Evolutionary conservation across 371 early-diverging fungal genomes (phyloP).

Genomic region (Mucor piriformis): DNA sequence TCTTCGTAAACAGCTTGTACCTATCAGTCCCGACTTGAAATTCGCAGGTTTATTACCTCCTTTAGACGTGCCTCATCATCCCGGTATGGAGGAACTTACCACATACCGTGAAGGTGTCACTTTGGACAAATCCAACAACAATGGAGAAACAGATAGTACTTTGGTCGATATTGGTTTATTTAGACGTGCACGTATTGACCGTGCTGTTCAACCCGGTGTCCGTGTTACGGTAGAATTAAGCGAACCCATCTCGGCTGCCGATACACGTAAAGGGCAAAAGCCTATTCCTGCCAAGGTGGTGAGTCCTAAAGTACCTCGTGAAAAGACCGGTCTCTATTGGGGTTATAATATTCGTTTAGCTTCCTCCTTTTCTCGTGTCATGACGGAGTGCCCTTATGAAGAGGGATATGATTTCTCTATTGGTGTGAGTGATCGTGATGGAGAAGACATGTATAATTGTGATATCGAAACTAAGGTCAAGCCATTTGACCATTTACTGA

Average conservation of each 20-base stretch:
- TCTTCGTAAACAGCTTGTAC: constrained; percentile 69
- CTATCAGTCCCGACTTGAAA: constrained; percentile 72
- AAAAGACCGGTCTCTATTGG: constrained; percentile 75
- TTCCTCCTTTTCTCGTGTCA: constrained; percentile 61
- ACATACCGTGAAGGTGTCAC: constrained; percentile 73
- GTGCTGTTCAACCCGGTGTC: constrained; percentile 59
- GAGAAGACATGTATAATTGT: constrained; percentile 41
- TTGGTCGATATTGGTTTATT: constrained; percentile 70
- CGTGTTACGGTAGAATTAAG: constrained; percentile 74
- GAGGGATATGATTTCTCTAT: constrained; percentile 74
- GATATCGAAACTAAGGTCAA: constrained; percentile 29
- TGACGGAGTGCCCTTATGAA: constrained; percentile 65
- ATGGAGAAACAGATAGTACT: constrained; percentile 49
- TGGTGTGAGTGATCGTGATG: constrained; percentile 69
- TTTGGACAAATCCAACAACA: constrained; percentile 38
- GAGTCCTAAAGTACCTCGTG: constrained; percentile 65
- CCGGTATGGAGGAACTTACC: constrained; percentile 60
- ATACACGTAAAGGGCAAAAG: constrained; percentile 51
- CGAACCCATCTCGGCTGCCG: constrained; percentile 43
- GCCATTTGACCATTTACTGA: constrained; percentile 54
- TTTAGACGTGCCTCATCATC: constrained; percentile 76
- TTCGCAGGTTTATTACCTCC: constrained; percentile 74
- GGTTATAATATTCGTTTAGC: constrained; percentile 74
- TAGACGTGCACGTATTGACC: constrained; percentile 59
- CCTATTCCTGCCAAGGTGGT: constrained; percentile 64